Conservation (phyloP, 495 filamentous ascomycete genomes). For the Geoglossum glabrum region DNA sequence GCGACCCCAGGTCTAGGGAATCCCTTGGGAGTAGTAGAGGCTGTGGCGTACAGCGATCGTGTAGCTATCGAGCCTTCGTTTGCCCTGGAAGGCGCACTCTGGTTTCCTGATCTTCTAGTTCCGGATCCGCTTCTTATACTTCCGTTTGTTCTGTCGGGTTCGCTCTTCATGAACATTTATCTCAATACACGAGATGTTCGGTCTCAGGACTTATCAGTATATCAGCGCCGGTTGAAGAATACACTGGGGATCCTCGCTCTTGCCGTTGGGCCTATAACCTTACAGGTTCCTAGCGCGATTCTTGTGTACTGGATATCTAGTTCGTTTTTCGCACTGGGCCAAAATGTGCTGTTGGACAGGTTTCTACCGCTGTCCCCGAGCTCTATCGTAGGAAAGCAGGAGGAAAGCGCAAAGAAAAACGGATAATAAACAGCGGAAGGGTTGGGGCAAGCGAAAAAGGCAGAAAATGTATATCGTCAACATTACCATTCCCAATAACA, state of each 20-base stretch:
- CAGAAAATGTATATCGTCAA: neutral
- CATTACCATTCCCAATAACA: neutral
- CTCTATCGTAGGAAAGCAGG: neutral
- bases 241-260: conserved; percentile 20
- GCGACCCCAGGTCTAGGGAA: neutral
- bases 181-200: conserved; percentile 9
- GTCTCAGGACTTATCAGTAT: conserved; percentile 9
- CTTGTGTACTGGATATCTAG: conserved; percentile 54
- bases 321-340: conserved; percentile 14
- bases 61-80: conserved; percentile 33
- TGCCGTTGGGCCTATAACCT: conserved; percentile 26
- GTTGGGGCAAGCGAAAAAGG: too few species aligned
- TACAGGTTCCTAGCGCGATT: conserved; percentile 35
- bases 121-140: conserved; percentile 51
- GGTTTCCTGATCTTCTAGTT: conserved; percentile 57
- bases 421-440: neutral
- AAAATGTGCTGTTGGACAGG: conserved; percentile 14
- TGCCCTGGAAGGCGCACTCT: conserved; percentile 49
- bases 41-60: neutral
- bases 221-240: conserved; percentile 16
- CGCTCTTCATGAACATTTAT: conserved; percentile 24
- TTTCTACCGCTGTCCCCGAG: neutral
- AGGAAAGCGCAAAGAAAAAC: neutral
- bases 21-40: conserved; percentile 1
- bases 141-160: conserved; percentile 33